Base-by-base conservation (phyloP, 2,329 filamentous ascomycete genomes). In the Ophiocordyceps australis region DNA sequence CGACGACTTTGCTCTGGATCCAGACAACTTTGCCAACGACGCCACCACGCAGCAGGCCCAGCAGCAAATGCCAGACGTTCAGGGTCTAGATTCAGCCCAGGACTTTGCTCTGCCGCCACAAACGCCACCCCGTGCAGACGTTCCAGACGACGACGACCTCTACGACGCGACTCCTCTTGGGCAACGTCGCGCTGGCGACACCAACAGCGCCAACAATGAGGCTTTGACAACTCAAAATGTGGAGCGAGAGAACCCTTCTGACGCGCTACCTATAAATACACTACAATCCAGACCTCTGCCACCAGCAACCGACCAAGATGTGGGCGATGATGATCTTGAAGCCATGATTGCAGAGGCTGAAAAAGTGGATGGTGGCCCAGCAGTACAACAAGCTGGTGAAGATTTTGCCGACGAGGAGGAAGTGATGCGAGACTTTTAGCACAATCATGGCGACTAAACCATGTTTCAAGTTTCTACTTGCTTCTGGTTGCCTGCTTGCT, bases 361-460 rank as follows among this genome's bases (percentile, higher is more conserved):
- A 33, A 31, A 13, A 4, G 35, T 31, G 9, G 38, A 42, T 20
- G 28, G 34, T 8, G 9, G 15, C 20, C 20, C n/a, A n/a, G n/a
- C n/a, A n/a, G n/a, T n/a, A n/a, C 17, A 19, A 19, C 17, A 19
- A 10, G 17, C 17, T 10, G 17, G 17, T 7, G 17, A 10, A 7
- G 17, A 55, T 14, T 71, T 65, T 42, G 63, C 58, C 2, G 71
- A 73, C 28, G 72, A 76, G 10, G 68, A 76, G 46, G 74, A 70
- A 31, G 72, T 64, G 1, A 73, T 82, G 68, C 67, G 62, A 20
- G 68, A 68, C 34, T 10, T 22, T n/a, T n/a, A n/a, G n/a, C n/a
- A n/a, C n/a, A n/a, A n/a, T n/a, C n/a, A n/a, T n/a, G n/a, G n/a
- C n/a, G n/a, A n/a, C n/a, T n/a, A n/a, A n/a, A n/a, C n/a, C n/a